These are phyloP conservation scores for Entomortierella lignicola DNA, from an alignment of 192 early-diverging fungal genomes.

Conservation along the genomic window DNA sequence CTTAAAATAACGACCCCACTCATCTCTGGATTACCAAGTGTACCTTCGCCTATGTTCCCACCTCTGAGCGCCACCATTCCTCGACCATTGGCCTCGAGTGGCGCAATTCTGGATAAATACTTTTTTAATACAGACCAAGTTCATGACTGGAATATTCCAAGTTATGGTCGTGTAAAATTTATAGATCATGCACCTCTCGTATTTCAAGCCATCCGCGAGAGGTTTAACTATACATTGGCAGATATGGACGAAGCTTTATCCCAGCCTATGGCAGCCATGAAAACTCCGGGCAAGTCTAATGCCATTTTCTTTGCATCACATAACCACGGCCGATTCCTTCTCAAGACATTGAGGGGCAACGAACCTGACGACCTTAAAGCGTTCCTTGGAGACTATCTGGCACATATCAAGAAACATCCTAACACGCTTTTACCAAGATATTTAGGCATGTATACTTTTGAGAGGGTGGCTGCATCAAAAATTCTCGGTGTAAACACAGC, in stretches of 20 bases:
- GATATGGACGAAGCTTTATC: conserved; percentile 52
- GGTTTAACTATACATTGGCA: conserved; percentile 29
- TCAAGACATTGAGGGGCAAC: conserved; percentile 41
- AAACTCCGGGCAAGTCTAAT: conserved; percentile 41
- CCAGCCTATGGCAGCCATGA: conserved; percentile 47
- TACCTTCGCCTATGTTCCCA: conserved; percentile 36
- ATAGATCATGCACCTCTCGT: conserved; percentile 41
- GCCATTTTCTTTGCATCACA: conserved; percentile 49
- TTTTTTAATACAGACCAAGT: conserved; percentile 36
- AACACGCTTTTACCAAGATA: conserved; percentile 47
- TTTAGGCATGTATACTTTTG: conserved; percentile 53
- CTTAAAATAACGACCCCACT: conserved; percentile 38
- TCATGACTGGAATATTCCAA: conserved; percentile 53
- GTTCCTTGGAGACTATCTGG: conserved; percentile 41
- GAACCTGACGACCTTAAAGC: conserved; percentile 40
- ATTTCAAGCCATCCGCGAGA: conserved; percentile 46
- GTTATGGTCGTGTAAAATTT: conserved; percentile 41
- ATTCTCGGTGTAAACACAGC: not conserved
- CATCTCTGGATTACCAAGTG: conserved; percentile 11
- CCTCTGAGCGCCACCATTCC: conserved; percentile 41
- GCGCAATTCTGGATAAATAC: conserved; percentile 21
- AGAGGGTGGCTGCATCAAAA: conserved; percentile 27
- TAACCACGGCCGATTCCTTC: conserved; percentile 47
- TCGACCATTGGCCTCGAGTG: conserved; percentile 1
- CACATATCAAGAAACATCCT: conserved; percentile 41